Conservation (phyloP, 176 grass and related monocot genomes). For the Triticum timopheevii region DNA sequence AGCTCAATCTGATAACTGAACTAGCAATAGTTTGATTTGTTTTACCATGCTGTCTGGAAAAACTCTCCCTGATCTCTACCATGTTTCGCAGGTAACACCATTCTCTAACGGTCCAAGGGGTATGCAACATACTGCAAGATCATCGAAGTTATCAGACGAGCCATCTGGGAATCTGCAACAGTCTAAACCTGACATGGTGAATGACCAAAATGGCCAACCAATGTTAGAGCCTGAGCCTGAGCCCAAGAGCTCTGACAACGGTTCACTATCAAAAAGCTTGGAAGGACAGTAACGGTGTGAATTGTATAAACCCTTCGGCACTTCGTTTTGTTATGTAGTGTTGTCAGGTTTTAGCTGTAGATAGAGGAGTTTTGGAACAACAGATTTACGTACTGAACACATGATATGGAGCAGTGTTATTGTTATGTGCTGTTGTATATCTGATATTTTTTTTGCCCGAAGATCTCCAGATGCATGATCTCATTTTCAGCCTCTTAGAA, state of each 20-base stretch:
- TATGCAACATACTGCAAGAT: slow-evolving; percentile 19
- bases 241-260: slow-evolving; percentile 19
- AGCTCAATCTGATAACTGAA: background rate
- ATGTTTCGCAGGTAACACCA: slow-evolving; percentile 40
- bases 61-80: background rate
- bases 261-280: slow-evolving; percentile 21
- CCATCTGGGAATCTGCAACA: slow-evolving; percentile 17
- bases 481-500: background rate
- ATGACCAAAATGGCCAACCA: slow-evolving; percentile 20
- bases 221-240: background rate
- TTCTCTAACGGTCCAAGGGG: slow-evolving; percentile 20
- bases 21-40: background rate
- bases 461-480: background rate
- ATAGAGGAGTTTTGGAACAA: slow-evolving; percentile 29
- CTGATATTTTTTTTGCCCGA: background rate
- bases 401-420: background rate
- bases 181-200: slow-evolving; percentile 7
- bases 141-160: slow-evolving; percentile 15
- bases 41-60: slow-evolving; percentile 1
- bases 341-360: slow-evolving; percentile 35
- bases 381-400: background rate
- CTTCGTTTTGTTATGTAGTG: slow-evolving; percentile 18
- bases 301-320: background rate
- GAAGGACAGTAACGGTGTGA: slow-evolving; percentile 26
- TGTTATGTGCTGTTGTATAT: slow-evolving; percentile 30